Evolutionary conservation across 306 rosid species (phyloP), one percentile per base, ranked within the genome.

Genomic region (Cicer cuneatum): DNA sequence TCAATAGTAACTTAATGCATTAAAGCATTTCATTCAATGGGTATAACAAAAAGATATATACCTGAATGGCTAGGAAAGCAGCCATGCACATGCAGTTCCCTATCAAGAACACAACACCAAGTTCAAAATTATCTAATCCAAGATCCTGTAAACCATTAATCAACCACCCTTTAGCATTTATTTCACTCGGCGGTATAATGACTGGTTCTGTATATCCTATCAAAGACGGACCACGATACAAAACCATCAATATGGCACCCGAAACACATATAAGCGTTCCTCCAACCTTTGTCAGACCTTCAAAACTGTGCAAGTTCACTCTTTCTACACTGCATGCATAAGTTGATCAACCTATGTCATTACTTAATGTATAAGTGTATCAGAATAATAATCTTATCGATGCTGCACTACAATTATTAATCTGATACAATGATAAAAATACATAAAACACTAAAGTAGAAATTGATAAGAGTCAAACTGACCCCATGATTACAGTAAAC

Each of bases 1-100:
- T 54, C 49, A 58, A 40, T 7, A 72, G 7, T 42, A 43, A 58
- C 37, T 11, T 57, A 8, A 16, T 15, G 21, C 7, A 61, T 37
- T 15, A 15, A 38, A 37, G 35, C 3, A 2, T 15, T n/a, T 40
- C 43, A 60, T 16, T 56, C 10, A 10, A 65, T 74, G 54, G 10
- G 43, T 8, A 51, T 54, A 66, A 56, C 59, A 72, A 45, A 70
- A n/a, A 53, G 57, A 35, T 39, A 66, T 10, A 73, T 78, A 93
- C 98, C 97, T 91, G 98, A 81, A 89, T 75, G 74, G 96, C 88
- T 66, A 93, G 73, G 78, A 78, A 91, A 66, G 91, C 87, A 81
- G 97, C 97, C 98, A 93, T 88, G 90, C 97, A 93, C 62, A 90
- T 83, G 71, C 90, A 87, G 82, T 88, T 91, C 62, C 94, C 97